Evolutionary conservation across 2,329 filamentous ascomycete species (phyloP).

Genomic region (Lizonia empirigonia): DNA sequence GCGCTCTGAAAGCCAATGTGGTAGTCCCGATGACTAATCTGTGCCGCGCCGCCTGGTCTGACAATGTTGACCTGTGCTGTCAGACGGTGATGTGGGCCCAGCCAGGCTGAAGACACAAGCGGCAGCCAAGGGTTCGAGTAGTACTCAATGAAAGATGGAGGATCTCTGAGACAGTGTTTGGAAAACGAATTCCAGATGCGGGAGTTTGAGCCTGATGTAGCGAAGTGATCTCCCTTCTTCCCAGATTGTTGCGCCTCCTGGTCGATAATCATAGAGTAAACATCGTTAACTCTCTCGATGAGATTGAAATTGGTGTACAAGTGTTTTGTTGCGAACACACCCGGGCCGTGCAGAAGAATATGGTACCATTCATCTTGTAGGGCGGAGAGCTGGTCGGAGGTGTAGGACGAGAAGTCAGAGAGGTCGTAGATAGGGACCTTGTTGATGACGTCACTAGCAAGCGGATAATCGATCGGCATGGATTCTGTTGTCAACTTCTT

Average conservation of each 20-base stretch:
- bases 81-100: slow-evolving; percentile 65
- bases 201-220: slow-evolving; percentile 60
- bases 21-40: slow-evolving; percentile 66
- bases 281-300: slow-evolving; percentile 30
- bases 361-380: slow-evolving; percentile 68
- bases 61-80: slow-evolving; percentile 69
- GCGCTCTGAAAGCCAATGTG: slow-evolving; percentile 67
- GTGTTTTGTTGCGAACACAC: slow-evolving; percentile 62
- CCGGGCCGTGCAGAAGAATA: slow-evolving; percentile 62
- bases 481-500: slow-evolving; percentile 53
- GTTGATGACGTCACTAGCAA: slow-evolving; percentile 52
- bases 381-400: slow-evolving; percentile 36
- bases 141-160: slow-evolving; percentile 61
- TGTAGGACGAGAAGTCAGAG: slow-evolving; percentile 42
- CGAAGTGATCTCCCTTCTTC: slow-evolving; percentile 65
- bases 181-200: slow-evolving; percentile 71
- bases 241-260: slow-evolving; percentile 55
- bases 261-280: slow-evolving; percentile 46
- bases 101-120: slow-evolving; percentile 60
- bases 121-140: slow-evolving; percentile 66
- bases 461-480: slow-evolving; percentile 52
- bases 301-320: slow-evolving; percentile 55
- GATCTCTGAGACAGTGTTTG: slow-evolving; percentile 62
- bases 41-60: slow-evolving; percentile 62
- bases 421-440: slow-evolving; percentile 65